phyloP scores from a whole-genome alignment of 2,329 filamentous ascomycete genomes.

The Fusarium robinianum region DNA sequence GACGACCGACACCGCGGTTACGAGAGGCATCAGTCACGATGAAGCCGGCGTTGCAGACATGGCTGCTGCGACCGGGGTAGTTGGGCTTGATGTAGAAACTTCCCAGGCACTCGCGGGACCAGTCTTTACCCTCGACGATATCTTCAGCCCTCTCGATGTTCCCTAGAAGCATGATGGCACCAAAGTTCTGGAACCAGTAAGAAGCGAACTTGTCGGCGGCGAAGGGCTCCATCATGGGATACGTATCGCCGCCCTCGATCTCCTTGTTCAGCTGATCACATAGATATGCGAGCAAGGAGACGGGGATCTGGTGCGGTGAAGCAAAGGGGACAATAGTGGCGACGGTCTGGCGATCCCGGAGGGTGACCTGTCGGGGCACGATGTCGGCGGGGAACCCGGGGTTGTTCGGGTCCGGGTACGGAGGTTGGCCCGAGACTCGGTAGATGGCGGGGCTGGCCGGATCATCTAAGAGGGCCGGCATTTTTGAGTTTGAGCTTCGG shows the following conservation, averaged over 20 bases:
- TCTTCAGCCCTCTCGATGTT: conserved; percentile 68
- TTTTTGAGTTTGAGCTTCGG: conserved; percentile 49
- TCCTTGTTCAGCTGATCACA: conserved; percentile 86
- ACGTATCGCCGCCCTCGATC: conserved; percentile 90
- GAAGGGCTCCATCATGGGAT: conserved; percentile 82
- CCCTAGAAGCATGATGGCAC: conserved; percentile 83
- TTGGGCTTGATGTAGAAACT: conserved; percentile 96
- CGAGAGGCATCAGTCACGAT: conserved; percentile 74
- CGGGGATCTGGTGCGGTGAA: conserved; percentile 75
- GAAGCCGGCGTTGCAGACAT: conserved; percentile 86
- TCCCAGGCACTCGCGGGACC: conserved; percentile 80
- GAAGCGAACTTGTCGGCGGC: conserved; percentile 73
- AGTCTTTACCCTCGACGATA: conserved; percentile 66
- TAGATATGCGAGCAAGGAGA: conserved; percentile 74
- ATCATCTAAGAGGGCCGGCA: conserved; percentile 81
- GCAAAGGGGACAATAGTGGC: conserved; percentile 84
- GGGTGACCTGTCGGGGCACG: conserved; percentile 74
- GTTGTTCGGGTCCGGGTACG: conserved; percentile 65
- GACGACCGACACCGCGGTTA: conserved; percentile 73
- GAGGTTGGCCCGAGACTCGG: conserved; percentile 67
- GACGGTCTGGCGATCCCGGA: conserved; percentile 81
- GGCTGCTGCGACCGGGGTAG: conserved; percentile 87
- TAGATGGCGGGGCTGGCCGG: conserved; percentile 72
- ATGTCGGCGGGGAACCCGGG: conserved; percentile 71
- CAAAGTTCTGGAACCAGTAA: conserved; percentile 93